These are phyloP conservation scores for Grosmannia penicillata DNA, from an alignment of 2,329 filamentous ascomycete genomes.

Conservation along the genomic window DNA sequence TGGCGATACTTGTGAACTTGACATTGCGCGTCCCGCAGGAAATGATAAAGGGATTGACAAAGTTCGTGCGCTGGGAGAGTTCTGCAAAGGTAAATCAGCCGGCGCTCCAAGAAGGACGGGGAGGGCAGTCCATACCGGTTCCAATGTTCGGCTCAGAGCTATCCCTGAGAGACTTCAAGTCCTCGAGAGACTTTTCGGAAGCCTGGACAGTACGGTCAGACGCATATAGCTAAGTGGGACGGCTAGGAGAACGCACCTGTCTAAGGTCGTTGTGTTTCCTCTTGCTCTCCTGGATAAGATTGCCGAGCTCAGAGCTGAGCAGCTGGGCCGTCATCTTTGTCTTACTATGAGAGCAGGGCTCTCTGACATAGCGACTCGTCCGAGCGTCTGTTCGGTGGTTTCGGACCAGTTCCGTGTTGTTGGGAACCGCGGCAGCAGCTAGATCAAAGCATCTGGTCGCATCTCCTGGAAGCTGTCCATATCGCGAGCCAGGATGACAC, in stretches of 20 bases:
- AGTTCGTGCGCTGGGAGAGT: slow-evolving; percentile 64
- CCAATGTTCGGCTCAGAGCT: slow-evolving; percentile 64
- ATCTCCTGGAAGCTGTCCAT: no score
- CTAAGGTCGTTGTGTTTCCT: slow-evolving; percentile 82
- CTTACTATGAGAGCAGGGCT: slow-evolving; percentile 1
- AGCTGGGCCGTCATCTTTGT: slow-evolving; percentile 78
- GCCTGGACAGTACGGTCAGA: slow-evolving; percentile 36
- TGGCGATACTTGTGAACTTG: slow-evolving; percentile 77
- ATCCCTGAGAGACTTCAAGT: slow-evolving; percentile 62
- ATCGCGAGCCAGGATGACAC: no score
- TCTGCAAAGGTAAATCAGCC: slow-evolving; percentile 36
- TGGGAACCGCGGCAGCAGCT: not conserved
- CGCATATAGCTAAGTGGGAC: not conserved
- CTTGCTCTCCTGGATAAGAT: slow-evolving; percentile 90
- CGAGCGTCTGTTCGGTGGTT: not conserved
- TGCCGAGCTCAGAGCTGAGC: slow-evolving; percentile 73
- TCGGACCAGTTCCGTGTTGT: not conserved
- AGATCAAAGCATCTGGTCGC: no score
- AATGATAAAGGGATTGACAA: slow-evolving; percentile 86
- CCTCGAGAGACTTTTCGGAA: slow-evolving; percentile 83
- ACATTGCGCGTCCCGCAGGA: slow-evolving; percentile 82
- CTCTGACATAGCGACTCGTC: slow-evolving; percentile 8
- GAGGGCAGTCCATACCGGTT: slow-evolving; percentile 35
- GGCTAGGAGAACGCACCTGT: slow-evolving; percentile 35
- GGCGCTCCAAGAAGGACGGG: not conserved